Evolutionary conservation across 345 rosid genomes (phyloP).

Genomic region (Salix caprea): DNA sequence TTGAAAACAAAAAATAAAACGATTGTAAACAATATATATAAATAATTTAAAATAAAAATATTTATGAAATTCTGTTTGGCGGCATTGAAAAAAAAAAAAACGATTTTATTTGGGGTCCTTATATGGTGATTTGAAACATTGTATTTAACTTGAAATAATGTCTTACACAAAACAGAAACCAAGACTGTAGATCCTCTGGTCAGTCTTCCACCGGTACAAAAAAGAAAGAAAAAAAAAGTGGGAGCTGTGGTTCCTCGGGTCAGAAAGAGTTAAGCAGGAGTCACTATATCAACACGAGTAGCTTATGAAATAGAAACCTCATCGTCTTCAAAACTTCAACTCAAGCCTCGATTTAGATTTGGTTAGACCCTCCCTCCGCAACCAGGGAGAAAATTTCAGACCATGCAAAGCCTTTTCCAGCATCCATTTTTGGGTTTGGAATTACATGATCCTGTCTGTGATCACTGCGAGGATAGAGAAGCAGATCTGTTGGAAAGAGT

Average conservation of each 20-base stretch:
- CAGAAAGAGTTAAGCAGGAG: neutral
- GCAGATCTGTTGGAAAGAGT: conserved; percentile 38
- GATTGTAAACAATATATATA: too few species aligned
- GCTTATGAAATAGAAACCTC: neutral
- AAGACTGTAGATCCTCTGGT: neutral
- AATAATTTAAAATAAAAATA: too few species aligned
- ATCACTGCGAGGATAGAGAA: neutral
- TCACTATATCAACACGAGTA: neutral
- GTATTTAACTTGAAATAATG: neutral
- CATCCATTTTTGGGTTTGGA: neutral
- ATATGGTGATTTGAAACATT: neutral
- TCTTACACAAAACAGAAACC: neutral
- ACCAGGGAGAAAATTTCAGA: neutral
- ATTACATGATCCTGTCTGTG: neutral
- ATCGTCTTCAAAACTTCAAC: neutral
- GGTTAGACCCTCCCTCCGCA: neutral
- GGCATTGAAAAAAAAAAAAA: too few species aligned
- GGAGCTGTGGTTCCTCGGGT: neutral
- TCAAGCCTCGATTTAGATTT: neutral
- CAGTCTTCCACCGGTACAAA: neutral
- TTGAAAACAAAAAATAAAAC: too few species aligned
- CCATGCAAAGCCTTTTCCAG: neutral
- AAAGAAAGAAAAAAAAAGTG: too few species aligned
- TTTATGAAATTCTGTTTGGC: too few species aligned
- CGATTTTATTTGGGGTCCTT: neutral